Percentiles rank a stretch among this genome's conserved stretches.
These are phyloP conservation scores for Climacium dendroides DNA, from an alignment of 225 moss, liverwort and hornwort species.

Conservation along the genomic window DNA sequence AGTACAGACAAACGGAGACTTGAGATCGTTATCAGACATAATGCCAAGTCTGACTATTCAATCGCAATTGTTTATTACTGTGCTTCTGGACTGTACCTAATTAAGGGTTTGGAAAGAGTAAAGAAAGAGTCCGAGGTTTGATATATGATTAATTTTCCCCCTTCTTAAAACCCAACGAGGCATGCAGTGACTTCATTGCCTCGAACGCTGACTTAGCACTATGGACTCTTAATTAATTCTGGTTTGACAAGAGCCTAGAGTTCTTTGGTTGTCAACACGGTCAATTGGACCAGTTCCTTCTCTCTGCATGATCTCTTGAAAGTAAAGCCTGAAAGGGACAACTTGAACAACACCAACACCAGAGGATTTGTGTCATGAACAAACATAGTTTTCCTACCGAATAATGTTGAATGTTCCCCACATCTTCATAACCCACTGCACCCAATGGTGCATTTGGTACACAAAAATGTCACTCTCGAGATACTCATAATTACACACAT, in stretches of 20 bases:
- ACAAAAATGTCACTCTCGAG: no score
- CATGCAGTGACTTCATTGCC: neutral
- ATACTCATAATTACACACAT: neutral
- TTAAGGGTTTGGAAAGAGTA: no score
- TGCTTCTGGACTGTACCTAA: no score
- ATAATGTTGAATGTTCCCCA: no score
- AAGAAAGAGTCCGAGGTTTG: no score
- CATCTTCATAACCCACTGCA: neutral
- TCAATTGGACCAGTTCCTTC: no score
- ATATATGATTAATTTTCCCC: no score
- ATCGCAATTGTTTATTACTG: neutral
- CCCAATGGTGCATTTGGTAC: neutral
- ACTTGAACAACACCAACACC: neutral
- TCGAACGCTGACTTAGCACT: neutral
- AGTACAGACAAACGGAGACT: neutral
- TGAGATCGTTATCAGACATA: neutral
- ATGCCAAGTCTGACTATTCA: neutral
- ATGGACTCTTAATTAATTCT: neutral
- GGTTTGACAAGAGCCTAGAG: neutral
- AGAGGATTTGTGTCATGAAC: neutral
- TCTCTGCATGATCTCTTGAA: neutral
- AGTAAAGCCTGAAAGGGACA: neutral
- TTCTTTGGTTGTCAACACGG: neutral
- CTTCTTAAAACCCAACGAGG: neutral
- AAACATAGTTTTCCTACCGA: neutral